phyloP scores from a whole-genome alignment of 2,329 filamentous ascomycete species.

The Fusarium palustre region DNA sequence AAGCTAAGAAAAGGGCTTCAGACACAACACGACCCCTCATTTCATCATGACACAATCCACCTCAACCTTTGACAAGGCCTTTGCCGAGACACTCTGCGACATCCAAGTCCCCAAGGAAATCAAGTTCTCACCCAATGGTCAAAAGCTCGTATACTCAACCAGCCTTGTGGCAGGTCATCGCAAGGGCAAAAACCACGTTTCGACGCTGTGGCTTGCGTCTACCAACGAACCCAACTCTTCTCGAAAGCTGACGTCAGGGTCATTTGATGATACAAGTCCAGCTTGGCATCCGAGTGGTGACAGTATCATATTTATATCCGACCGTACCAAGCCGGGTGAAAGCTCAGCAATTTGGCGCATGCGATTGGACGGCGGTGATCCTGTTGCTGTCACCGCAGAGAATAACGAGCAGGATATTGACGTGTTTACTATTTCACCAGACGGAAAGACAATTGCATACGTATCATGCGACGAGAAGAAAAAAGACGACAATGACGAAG shows the following conservation, averaged over 20 bases:
- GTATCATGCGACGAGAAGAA: constrained; percentile 33
- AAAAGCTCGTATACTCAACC: constrained; percentile 22
- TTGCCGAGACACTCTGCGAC: constrained; percentile 28
- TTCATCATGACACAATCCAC: constrained; percentile 6
- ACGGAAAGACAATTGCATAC: constrained; percentile 29
- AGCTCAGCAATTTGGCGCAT: constrained; percentile 43
- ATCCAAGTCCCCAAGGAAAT: constrained; percentile 24
- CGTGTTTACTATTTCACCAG: constrained; percentile 18
- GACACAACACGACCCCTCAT: neutral
- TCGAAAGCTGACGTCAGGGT: constrained; percentile 12
- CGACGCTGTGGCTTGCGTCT: constrained; percentile 37
- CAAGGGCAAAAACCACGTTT: constrained; percentile 23
- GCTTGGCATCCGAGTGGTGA: constrained; percentile 25
- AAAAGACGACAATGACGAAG: constrained; percentile 38
- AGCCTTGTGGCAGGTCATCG: neutral
- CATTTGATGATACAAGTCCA: neutral
- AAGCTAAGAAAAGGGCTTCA: neutral
- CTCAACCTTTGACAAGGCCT: constrained; percentile 5
- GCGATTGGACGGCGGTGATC: constrained; percentile 38
- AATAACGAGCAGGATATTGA: constrained; percentile 32
- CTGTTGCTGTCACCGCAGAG: constrained; percentile 20
- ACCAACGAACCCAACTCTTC: constrained; percentile 14
- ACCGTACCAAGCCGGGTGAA: constrained; percentile 45
- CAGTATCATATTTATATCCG: constrained; percentile 22
- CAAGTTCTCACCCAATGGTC: constrained; percentile 15